Conservation (phyloP, 2,329 filamentous ascomycete genomes). For the Cladophialophora carrionii region DNA sequence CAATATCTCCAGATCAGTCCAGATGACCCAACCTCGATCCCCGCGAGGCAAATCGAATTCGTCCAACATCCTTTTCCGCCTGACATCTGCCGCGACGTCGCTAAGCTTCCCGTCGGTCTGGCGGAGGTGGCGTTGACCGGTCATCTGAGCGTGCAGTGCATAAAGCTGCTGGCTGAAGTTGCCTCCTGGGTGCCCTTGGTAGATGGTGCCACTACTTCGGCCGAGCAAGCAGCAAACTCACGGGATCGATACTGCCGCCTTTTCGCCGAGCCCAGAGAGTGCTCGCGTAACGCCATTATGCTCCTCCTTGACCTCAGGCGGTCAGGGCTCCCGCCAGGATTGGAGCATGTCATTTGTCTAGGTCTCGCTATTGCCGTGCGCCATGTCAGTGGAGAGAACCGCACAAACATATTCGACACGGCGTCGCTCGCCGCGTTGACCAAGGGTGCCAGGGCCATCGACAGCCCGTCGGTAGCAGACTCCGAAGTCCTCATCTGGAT, state of each 20-base stretch:
- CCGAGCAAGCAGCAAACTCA: conserved; percentile 3
- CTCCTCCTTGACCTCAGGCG: conserved; percentile 26
- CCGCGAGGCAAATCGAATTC: conserved; percentile 21
- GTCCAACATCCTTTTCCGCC: conserved; percentile 29
- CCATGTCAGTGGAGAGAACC: conserved; percentile 31
- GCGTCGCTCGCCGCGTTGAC: conserved; percentile 19
- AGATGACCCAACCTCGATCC: conserved; percentile 23
- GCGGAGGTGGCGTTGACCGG: conserved; percentile 30
- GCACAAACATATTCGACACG: conserved; percentile 30
- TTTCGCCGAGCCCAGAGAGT: conserved; percentile 30
- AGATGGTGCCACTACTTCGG: not conserved
- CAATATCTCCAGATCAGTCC: conserved; percentile 27
- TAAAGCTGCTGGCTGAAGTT: conserved; percentile 25
- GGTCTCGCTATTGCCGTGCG: conserved; percentile 27
- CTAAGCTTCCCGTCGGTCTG: conserved; percentile 25
- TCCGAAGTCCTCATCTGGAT: conserved; percentile 31
- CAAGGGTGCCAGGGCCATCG: conserved; percentile 25
- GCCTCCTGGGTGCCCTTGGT: conserved; percentile 24
- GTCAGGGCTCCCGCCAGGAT: conserved; percentile 17
- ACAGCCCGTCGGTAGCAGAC: conserved; percentile 21
- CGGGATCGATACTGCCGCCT: conserved; percentile 24
- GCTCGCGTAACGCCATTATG: conserved; percentile 22
- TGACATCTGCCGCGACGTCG: conserved; percentile 23
- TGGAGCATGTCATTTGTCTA: conserved; percentile 27
- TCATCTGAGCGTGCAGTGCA: conserved; percentile 30